Evolutionary conservation across 2,329 filamentous ascomycete species (phyloP), one percentile per base, ranked within the genome.

Genomic region (Xylaria sp.): DNA sequence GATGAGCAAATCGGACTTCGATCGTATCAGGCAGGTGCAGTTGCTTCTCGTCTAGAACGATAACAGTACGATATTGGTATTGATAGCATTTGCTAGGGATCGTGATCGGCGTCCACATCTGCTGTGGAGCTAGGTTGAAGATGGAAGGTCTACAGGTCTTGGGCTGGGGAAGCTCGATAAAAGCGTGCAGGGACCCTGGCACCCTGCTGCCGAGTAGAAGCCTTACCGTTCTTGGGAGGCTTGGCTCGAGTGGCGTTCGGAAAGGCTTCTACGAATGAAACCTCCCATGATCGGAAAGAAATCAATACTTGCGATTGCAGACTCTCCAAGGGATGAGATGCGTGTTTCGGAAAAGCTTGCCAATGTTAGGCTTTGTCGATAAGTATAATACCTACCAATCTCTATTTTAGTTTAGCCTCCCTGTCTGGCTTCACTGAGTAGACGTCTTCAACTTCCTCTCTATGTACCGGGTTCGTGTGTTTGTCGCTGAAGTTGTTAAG

Each of bases 371-470:
- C 23, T 23, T 23, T 23, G 1, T 23, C 23, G 23, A 23, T 23
- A 23, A 23, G 23, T 2, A 23, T 23, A 23, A 23, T 23, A 23
- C 23, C 23, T 23, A 23, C 23, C 23, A 23, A 23, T 23, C 23
- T 23, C 23, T 56, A 51, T 15, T 26, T 33, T 13, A 89, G 78
- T 54, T 88, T 85, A 0, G 88, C 84, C 61, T 85, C 81, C 0
- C 83, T 86, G 61, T 83, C 75, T 63, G 85, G 84, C 64, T 76
- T 86, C 7, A 90, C 85, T 3, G 90, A 78, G 60, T 89, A 83
- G 7, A 90, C 82, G 73, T 90, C 88, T 74, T 91, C 89, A 74
- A 90, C 57, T 84, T 31, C 84, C 83, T 26, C 33, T 36, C 33
- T 36, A 36, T 36, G 9, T 36, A 36, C 33, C 33, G 33, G 33